phyloP scores from a whole-genome alignment of 1,284 basidiomycete species.

The Fomes fomentarius region DNA sequence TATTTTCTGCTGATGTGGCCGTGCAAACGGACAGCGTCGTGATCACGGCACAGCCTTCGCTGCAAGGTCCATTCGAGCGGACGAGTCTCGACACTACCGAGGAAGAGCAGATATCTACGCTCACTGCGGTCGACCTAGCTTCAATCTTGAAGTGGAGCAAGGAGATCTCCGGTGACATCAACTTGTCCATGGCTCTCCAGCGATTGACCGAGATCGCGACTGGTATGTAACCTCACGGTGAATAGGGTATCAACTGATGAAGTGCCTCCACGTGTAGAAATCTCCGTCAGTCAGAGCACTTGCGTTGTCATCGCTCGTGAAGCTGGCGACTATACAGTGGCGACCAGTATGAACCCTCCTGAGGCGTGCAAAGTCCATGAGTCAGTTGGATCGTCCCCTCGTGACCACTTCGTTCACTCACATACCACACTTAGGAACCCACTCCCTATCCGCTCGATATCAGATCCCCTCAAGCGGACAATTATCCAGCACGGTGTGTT shows the following conservation, averaged over 20 bases:
- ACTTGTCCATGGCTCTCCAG: conserved; percentile 61
- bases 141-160: conserved; percentile 72
- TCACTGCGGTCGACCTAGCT: conserved; percentile 60
- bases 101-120: conserved; percentile 51
- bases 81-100: conserved; percentile 43
- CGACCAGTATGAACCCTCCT: conserved; percentile 63
- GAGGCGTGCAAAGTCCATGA: conserved; percentile 69
- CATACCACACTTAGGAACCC: conserved; percentile 60
- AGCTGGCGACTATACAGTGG: conserved; percentile 69
- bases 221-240: conserved; percentile 39
- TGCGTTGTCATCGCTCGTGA: conserved; percentile 70
- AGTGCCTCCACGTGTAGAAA: conserved; percentile 42
- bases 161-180: conserved; percentile 73
- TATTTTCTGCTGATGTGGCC: conserved; percentile 60
- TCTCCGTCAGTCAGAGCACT: conserved; percentile 65
- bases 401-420: too few species aligned
- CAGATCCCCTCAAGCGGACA: conserved; percentile 63
- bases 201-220: conserved; percentile 71
- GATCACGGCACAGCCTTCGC: conserved; percentile 35
- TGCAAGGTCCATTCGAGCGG: conserved; percentile 37
- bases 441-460: conserved; percentile 57
- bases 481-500: conserved; percentile 62
- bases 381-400: conserved; percentile 46
- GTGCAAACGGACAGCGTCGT: conserved; percentile 64
- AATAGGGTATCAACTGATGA: not conserved